Base-by-base conservation (phyloP, 192 early-diverging fungal genomes). In the Backusella circina region DNA sequence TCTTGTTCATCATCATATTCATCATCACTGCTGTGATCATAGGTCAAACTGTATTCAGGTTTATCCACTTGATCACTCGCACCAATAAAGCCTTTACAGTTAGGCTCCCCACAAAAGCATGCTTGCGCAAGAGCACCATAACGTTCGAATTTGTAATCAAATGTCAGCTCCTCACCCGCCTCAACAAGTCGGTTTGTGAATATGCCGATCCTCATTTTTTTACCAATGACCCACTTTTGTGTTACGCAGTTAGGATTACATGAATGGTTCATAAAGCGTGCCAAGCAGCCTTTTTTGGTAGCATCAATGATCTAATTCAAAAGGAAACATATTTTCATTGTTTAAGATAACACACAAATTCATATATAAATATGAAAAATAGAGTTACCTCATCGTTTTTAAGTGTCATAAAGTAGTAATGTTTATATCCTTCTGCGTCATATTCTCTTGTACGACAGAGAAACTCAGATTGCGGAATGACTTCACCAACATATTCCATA, bases 391-490 rank as follows among this genome's bases (percentile, higher is more conserved):
- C 96, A 79, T 96, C 91, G n/a, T 90, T 86, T 70, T 94, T 93
- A 16, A 99, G 84, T 70, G 91, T 92, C 97, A 99, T 99, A 84
- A 98, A 99, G 75, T 99, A 99, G 80, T 98, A 98, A 76, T 99
- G 97, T 78, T 91, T 88, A 21, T 90, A 87, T 36, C 95, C 95
- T 51, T 90, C 88, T 35, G 89, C 71, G 68, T 89, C 90, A 75
- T 99, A 98, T 64, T 93, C 92, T 36, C 84, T 86, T 6, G 91
- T 91, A 8, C 98, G 87, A 78, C 94, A 93, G 67, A 91, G 79
- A 76, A 98, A 98, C 77, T 92, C 90, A 23, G 84, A 66, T 16
- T 88, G 83, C 3, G 95, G 84, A 30, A 99, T 90, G 1, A 99
- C 92, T 79, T 99, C 98, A 35, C 98, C 98, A 75, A 95, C 90